Percentiles rank a stretch among this genome's conserved stretches.
These are phyloP conservation scores for Zasmidium citrigriseum DNA, from an alignment of 2,329 filamentous ascomycete genomes.

Conservation along the genomic window DNA sequence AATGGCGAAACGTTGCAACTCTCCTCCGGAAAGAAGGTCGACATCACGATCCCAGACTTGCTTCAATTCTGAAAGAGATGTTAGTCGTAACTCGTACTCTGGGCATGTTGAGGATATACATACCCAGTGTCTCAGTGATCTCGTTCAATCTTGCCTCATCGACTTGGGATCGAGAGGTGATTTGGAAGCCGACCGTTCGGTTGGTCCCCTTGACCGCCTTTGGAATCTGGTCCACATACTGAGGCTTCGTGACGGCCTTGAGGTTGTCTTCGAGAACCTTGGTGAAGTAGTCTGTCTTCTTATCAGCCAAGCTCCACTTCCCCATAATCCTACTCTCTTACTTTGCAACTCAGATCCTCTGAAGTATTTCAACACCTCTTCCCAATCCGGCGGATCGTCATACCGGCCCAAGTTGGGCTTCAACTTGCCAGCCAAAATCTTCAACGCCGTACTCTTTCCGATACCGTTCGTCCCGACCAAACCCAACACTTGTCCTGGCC, in stretches of 20 bases:
- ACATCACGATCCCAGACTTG: conserved; percentile 94
- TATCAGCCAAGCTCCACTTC: conserved; percentile 20
- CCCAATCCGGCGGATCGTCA: conserved; percentile 98
- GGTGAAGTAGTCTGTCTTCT: conserved; percentile 83
- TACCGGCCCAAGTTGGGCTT: conserved; percentile 96
- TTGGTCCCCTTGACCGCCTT: conserved; percentile 77
- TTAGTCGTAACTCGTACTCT: neutral
- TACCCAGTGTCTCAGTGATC: conserved; percentile 76
- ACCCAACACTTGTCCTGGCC: conserved; percentile 92
- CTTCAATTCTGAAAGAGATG: conserved; percentile 63
- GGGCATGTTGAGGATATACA: conserved; percentile 1
- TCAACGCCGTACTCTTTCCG: conserved; percentile 98
- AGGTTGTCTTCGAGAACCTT: conserved; percentile 96
- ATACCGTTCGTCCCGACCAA: conserved; percentile 99
- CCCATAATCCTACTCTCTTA: conserved; percentile 49
- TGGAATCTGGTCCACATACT: conserved; percentile 98
- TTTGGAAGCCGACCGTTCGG: conserved; percentile 75
- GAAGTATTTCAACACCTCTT: conserved; percentile 98
- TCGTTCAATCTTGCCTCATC: conserved; percentile 69
- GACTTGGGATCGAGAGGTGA: conserved; percentile 74
- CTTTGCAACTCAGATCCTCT: conserved; percentile 96
- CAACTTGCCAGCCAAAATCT: conserved; percentile 96
- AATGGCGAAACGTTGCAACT: conserved; percentile 96
- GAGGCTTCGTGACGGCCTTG: conserved; percentile 97
- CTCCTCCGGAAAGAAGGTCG: conserved; percentile 87